These are phyloP conservation scores for Eudorina sp. DNA, from an alignment of 139 green algal genomes.

Conservation along the genomic window DNA sequence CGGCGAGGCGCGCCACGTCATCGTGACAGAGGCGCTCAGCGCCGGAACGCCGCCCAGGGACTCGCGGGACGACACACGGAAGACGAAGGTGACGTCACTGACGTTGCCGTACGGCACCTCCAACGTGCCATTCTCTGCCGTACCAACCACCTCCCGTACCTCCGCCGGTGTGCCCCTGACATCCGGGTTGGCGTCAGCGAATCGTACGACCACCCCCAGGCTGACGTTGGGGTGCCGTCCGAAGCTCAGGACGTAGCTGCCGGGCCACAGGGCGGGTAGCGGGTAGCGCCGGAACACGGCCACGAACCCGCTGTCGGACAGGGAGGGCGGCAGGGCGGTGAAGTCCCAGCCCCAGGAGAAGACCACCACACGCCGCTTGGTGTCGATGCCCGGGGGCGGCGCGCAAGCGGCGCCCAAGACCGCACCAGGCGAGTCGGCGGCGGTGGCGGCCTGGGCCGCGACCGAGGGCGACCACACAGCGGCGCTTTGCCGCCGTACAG, in stretches of 20 bases:
- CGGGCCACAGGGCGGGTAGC: background rate
- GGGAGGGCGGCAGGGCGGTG: background rate
- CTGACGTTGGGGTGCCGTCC: background rate
- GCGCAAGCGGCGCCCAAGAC: background rate
- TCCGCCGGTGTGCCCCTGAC: background rate
- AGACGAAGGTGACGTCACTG: slow-evolving; percentile 13
- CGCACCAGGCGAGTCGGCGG: background rate
- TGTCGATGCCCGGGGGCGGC: background rate
- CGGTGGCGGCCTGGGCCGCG: background rate
- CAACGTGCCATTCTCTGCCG: background rate
- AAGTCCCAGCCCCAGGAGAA: slow-evolving; percentile 37
- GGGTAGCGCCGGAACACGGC: slow-evolving; percentile 35
- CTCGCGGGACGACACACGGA: background rate
- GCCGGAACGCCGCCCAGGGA: background rate
- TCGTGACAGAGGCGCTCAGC: background rate
- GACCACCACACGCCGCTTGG: background rate
- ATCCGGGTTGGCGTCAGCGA: background rate
- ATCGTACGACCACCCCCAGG: background rate
- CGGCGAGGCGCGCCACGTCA: background rate
- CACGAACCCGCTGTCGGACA: background rate
- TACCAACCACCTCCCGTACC: background rate
- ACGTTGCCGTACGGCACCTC: background rate
- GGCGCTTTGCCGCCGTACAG: background rate
- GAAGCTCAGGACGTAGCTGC: background rate
- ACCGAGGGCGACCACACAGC: background rate